These are phyloP conservation scores for Raddia guianensis DNA, from an alignment of 176 grass and related monocot genomes.

Conservation along the genomic window DNA sequence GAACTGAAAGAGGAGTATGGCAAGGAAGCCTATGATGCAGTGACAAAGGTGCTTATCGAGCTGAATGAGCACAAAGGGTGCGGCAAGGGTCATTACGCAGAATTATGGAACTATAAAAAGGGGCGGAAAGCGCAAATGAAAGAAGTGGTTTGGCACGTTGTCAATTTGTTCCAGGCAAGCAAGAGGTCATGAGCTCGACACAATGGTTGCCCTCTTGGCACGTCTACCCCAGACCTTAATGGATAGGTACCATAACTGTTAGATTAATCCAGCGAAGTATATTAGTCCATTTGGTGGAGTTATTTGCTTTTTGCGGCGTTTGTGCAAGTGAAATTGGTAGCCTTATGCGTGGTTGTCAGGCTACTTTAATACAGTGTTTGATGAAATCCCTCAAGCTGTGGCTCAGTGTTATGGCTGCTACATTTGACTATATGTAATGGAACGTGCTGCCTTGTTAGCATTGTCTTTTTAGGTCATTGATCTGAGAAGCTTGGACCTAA, in stretches of 20 bases:
- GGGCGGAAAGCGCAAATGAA: slow-evolving; percentile 43
- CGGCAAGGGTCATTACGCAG: slow-evolving; percentile 38
- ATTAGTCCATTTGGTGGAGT: not conserved
- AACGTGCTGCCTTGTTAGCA: not conserved
- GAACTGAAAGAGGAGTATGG: slow-evolving; percentile 49
- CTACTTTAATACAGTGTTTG: not conserved
- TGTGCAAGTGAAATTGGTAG: not conserved
- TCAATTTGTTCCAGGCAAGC: slow-evolving; percentile 39
- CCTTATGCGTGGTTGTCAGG: not conserved
- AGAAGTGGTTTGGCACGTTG: slow-evolving; percentile 43
- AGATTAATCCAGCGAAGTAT: not conserved
- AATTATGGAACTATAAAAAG: slow-evolving; percentile 63
- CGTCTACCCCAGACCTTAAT: not conserved
- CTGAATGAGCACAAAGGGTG: slow-evolving; percentile 38
- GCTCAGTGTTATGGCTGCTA: not conserved
- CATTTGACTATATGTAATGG: not conserved
- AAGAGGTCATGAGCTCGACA: slow-evolving; percentile 42
- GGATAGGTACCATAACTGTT: not conserved
- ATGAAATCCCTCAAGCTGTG: not conserved
- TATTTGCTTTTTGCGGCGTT: not conserved
- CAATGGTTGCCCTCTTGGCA: not conserved
- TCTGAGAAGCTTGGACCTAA: no score
- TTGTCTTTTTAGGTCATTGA: not conserved
- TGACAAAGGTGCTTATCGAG: slow-evolving; percentile 53
- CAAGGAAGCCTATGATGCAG: slow-evolving; percentile 52